Percentiles rank a stretch among this genome's conserved stretches.
Conservation (phyloP, 2,329 filamentous ascomycete genomes). For the Fusarium sororula region DNA sequence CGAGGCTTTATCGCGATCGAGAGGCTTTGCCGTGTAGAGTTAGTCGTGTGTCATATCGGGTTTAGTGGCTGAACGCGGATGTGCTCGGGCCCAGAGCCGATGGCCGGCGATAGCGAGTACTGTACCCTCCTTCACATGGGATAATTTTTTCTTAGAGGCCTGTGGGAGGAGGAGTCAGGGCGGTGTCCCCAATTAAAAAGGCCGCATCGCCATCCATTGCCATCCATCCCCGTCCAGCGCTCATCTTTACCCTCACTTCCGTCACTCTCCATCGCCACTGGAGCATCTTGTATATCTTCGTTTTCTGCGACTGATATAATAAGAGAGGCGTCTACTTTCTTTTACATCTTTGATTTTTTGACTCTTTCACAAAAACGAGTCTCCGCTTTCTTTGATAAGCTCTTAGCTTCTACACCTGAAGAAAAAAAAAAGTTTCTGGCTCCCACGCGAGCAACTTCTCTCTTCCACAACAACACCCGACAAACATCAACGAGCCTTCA, state of each 20-base stretch:
- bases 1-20: conserved; percentile 45
- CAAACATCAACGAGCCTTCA: neutral
- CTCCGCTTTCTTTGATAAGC: conserved; percentile 3
- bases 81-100: conserved; percentile 39
- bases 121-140: conserved; percentile 40
- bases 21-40: conserved; percentile 12
- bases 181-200: conserved; percentile 35
- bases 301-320: conserved; percentile 30
- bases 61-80: conserved; percentile 13
- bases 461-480: conserved; percentile 1
- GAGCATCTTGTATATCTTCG: conserved; percentile 23
- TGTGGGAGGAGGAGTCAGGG: conserved; percentile 9
- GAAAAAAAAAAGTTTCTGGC: conserved; percentile 36
- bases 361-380: conserved; percentile 4
- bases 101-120: conserved; percentile 41
- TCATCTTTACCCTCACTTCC: conserved; percentile 32
- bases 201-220: conserved; percentile 34
- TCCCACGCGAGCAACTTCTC: conserved; percentile 21
- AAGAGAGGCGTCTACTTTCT: conserved; percentile 4
- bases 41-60: conserved; percentile 15
- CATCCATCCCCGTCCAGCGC: neutral
- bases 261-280: conserved; percentile 29
- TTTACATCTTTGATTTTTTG: neutral
- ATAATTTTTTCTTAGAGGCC: conserved; percentile 35
- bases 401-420: neutral